These are phyloP conservation scores for Dioscorea cayenensis DNA, from an alignment of 116 monocot species.

Conservation along the genomic window DNA sequence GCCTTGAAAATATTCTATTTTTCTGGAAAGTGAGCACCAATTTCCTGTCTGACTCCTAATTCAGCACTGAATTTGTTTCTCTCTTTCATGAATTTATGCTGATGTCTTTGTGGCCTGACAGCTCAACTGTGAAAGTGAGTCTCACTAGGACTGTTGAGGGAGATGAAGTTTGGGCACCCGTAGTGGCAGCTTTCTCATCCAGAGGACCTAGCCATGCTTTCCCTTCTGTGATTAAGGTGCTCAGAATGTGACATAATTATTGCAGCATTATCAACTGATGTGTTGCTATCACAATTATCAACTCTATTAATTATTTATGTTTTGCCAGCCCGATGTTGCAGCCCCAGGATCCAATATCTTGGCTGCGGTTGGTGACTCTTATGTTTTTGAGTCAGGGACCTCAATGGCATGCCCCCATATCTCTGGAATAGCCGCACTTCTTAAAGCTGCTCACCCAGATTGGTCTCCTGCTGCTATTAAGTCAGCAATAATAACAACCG, in stretches of 20 bases:
- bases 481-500: conserved; percentile 59
- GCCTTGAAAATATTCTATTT: background rate
- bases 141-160: conserved; percentile 18
- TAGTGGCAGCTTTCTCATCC: conserved; percentile 47
- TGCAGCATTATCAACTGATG: background rate
- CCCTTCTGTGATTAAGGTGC: conserved; percentile 40
- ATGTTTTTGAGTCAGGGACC: conserved; percentile 29
- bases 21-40: no score
- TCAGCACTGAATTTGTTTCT: no score
- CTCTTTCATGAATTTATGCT: background rate
- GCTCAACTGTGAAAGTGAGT: conserved; percentile 22
- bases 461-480: conserved; percentile 70
- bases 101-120: background rate
- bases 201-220: conserved; percentile 28
- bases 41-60: no score
- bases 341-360: conserved; percentile 51
- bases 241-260: background rate
- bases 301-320: background rate
- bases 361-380: conserved; percentile 25
- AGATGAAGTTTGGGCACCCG: conserved; percentile 23
- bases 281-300: no score
- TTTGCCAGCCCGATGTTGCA: conserved; percentile 51
- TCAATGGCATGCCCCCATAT: conserved; percentile 71
- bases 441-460: conserved; percentile 47
- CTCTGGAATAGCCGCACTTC: conserved; percentile 35